phyloP scores from a whole-genome alignment of 495 filamentous ascomycete genomes.

The Xylaria flabelliformis region DNA sequence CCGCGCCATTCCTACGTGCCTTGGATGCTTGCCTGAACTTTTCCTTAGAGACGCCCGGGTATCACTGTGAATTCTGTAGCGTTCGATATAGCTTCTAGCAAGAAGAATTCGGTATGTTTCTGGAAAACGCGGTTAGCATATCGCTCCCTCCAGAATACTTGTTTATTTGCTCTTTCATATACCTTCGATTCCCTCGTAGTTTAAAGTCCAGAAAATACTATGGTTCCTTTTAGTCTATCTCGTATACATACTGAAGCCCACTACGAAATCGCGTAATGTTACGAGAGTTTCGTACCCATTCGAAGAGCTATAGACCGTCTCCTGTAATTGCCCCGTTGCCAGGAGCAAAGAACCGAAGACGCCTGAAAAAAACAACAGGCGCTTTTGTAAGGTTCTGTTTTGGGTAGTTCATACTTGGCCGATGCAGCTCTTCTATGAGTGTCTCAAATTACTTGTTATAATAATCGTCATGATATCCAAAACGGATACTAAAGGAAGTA shows the following conservation, averaged over 20 bases:
- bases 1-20: not conserved
- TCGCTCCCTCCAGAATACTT: not conserved
- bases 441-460: not conserved
- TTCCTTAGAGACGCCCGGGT: not conserved
- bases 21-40: conserved; percentile 19
- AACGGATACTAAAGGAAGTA: not conserved
- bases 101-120: not conserved
- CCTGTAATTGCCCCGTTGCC: not conserved
- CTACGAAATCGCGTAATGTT: conserved; percentile 10
- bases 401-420: conserved; percentile 7
- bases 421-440: not conserved
- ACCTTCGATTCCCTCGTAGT: not conserved
- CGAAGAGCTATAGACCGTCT: conserved; percentile 15
- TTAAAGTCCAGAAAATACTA: conserved; percentile 1
- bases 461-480: not conserved
- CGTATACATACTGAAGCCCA: conserved; percentile 16
- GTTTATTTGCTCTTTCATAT: no score
- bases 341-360: conserved; percentile 12
- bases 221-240: conserved; percentile 1
- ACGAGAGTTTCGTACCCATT: conserved; percentile 18
- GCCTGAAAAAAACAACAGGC: not conserved
- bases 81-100: conserved; percentile 16
- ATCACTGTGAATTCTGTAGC: not conserved
- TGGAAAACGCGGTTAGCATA: not conserved
- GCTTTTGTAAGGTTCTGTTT: not conserved